Base-by-base conservation (phyloP, 352 stramenopile species). In the Globisporangium cylindrosporum region DNA sequence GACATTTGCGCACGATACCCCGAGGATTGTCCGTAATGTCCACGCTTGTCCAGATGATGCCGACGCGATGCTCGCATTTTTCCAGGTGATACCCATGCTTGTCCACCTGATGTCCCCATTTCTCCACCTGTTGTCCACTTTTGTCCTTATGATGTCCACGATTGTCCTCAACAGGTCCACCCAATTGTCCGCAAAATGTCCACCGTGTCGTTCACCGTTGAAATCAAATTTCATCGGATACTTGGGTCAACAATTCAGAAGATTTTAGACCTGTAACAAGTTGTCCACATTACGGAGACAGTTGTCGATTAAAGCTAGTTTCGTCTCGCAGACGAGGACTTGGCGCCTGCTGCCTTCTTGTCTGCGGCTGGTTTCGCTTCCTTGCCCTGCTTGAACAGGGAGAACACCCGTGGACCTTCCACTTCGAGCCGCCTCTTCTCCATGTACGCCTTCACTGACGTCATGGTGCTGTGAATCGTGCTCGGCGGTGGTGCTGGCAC, bases 361-460 rank as follows among this genome's bases (percentile, higher is more conserved):
- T 27, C 54, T 51, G 43, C 1, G 15, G 41, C 43, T 51, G 43
- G 43, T n/a, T 62, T 46, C 18, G 32, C 24, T 62, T 32, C 20
- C 18, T 63, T 72, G 29, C 54, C 22, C 43, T 72, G 61, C 9
- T 68, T 58, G 32, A 72, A 72, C 4, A 72, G 48, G 5, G 67
- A 72, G 8, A 72, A 72, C 12, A 72, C 43, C 20, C 67, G 70
- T 18, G 70, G 41, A 4, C 27, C 27, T 7, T 59, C 38, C 8
- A 25, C 38, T 22, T 69, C 36, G 2, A 27, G 70, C 9, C 68
- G 73, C 38, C 68, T 55, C 56, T 73, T 57, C 24, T 67, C 77
- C 68, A 84, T 58, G 57, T 77, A 81, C 25, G 74, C 72, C 2
- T 70, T 65, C 29, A 84, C 77, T 0, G 72, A 77, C 4, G 71